Evolutionary conservation across 1,139 yeast genomes (phyloP), one percentile per base, ranked within the genome.

Genomic region (Kodamaea plutei): DNA sequence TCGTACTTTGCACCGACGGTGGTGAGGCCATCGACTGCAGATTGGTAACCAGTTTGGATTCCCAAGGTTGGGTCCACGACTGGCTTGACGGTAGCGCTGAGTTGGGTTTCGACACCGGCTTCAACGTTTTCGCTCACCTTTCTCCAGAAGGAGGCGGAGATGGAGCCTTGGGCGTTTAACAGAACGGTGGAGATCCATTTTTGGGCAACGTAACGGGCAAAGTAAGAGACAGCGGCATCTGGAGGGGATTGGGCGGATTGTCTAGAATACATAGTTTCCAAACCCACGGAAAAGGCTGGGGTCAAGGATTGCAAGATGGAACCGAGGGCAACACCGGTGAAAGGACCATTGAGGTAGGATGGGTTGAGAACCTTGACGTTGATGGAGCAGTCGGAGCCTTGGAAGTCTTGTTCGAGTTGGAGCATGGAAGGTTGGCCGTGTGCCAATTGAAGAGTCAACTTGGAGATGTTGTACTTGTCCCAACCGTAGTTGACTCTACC

Each of bases 1-100:
- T 91, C 98, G 64, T 91, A 91, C 68, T 89, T 91, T 52, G 96
- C 96, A 63, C 96, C 98, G 37, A 91, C 61, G 41, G 96, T 84
- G 50, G 99, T 89, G 49, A 76, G 76, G 52, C 95, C 97, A 56
- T 89, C 96, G 38, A 87, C 72, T 31, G 81, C 79, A 27, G 95
- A 89, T 61, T 81, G 84, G 51, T 73, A 72, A 35, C 85, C 85
- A 44, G 85, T 78, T 41, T 93, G 85, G 36, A 84, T 78, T 38
- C 88, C 89, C 73, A 81, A 71, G 67, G 85, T 69, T 42, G 87
- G 82, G 58, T 84, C 93, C 45, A 83, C 75, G 44, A 84, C 73
- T 52, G 91, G 94, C 52, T 74, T 76, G 62, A 84, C 75, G 41
- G 82, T 75, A 28, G 91, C 87, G 50, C 83, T 79, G 48, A 91